Conservation (phyloP, 495 filamentous ascomycete genomes). For the Astrocystis sublimbata region DNA sequence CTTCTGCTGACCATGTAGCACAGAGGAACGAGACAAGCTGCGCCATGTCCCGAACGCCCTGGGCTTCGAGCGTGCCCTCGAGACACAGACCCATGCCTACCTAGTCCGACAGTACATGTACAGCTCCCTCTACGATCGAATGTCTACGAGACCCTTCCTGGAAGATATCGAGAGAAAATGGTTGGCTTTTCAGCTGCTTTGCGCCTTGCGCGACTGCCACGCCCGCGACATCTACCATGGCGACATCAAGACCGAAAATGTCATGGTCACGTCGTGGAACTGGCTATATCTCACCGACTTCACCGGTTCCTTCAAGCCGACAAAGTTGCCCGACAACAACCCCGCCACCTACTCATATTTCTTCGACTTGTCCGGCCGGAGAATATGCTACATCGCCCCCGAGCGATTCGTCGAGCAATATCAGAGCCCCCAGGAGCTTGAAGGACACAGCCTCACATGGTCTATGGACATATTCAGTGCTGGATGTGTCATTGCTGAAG, state of each 20-base stretch:
- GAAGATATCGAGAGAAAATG: slow-evolving; percentile 99
- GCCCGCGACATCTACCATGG: slow-evolving; percentile 89
- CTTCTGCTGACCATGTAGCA: slow-evolving; percentile 19
- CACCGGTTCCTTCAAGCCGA: slow-evolving; percentile 92
- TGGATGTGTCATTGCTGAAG: slow-evolving; percentile 95
- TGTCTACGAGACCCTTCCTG: slow-evolving; percentile 94
- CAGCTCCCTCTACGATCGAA: slow-evolving; percentile 94
- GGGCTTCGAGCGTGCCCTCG: slow-evolving; percentile 83
- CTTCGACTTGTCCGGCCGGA: slow-evolving; percentile 87
- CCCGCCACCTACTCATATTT: slow-evolving; percentile 97
- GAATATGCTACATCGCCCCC: slow-evolving; percentile 96
- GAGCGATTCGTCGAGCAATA: slow-evolving; percentile 79
- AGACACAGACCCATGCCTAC: slow-evolving; percentile 88
- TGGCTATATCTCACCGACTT: slow-evolving; percentile 98
- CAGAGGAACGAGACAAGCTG: slow-evolving; percentile 79
- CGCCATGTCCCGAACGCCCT: slow-evolving; percentile 88
- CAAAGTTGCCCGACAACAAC: slow-evolving; percentile 93
- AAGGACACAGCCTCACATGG: slow-evolving; percentile 57
- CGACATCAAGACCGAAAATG: slow-evolving; percentile 98
- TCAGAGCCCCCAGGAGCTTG: slow-evolving; percentile 52
- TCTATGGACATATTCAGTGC: slow-evolving; percentile 99
- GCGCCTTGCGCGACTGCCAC: slow-evolving; percentile 90
- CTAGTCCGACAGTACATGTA: slow-evolving; percentile 95
- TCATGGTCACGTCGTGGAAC: slow-evolving; percentile 97
- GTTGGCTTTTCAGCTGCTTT: slow-evolving; percentile 95